These are phyloP conservation scores for Macadamia integrifolia DNA, from an alignment of 164 flowering plant genomes.

Conservation along the genomic window DNA sequence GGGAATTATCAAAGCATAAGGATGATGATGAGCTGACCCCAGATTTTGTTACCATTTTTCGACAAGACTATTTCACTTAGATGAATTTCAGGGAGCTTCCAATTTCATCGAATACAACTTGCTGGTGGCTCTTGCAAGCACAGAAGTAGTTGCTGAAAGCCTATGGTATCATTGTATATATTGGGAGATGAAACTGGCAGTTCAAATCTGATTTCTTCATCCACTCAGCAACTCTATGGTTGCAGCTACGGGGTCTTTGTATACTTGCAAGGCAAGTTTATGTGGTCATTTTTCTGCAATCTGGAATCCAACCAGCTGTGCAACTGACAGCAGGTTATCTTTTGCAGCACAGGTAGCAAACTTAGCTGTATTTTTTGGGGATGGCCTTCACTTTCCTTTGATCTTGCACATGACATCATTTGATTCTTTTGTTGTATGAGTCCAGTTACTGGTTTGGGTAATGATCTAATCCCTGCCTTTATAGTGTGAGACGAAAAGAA, in stretches of 20 bases:
- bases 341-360: too few species aligned
- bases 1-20: conserved; percentile 73
- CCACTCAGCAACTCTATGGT: neutral
- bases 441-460: too few species aligned
- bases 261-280: conserved; percentile 10
- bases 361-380: too few species aligned
- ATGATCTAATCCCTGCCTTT: too few species aligned
- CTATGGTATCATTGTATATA: conserved; percentile 2
- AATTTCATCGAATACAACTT: neutral
- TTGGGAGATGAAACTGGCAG: neutral
- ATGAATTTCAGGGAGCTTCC: neutral
- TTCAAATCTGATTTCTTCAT: neutral
- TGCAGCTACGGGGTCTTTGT: conserved; percentile 5
- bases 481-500: too few species aligned
- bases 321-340: too few species aligned
- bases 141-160: conserved; percentile 2
- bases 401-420: too few species aligned
- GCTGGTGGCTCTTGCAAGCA: neutral
- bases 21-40: conserved; percentile 52
- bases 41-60: conserved; percentile 46
- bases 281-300: neutral
- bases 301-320: too few species aligned
- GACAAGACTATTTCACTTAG: conserved; percentile 53
- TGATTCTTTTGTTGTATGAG: too few species aligned
- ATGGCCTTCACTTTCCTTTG: too few species aligned